A percentile compares a stretch with the other conserved stretches of the same genome.
Evolutionary conservation across 2,329 filamentous ascomycete species (phyloP).

Genomic region (Clonostachys rhizophaga): DNA sequence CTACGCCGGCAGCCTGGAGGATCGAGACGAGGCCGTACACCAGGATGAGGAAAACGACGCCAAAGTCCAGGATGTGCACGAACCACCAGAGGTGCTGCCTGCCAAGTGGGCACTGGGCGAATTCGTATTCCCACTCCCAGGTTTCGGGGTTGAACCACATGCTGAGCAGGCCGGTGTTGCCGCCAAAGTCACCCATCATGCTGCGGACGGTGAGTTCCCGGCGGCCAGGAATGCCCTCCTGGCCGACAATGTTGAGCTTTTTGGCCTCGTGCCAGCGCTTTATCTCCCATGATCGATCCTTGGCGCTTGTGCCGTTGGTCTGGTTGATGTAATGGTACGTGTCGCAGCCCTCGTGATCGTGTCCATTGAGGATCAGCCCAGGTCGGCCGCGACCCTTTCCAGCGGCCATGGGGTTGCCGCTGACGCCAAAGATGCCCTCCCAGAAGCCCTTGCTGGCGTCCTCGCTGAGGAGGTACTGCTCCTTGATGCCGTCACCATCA

Average conservation of each 20-base stretch:
- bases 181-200: conserved; percentile 98
- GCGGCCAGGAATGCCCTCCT: conserved; percentile 53
- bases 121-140: conserved; percentile 80
- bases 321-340: conserved; percentile 78
- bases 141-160: conserved; percentile 76
- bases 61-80: conserved; percentile 69
- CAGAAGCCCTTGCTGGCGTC: conserved; percentile 72
- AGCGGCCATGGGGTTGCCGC: conserved; percentile 51
- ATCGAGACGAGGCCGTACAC: conserved; percentile 14
- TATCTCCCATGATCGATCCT: conserved; percentile 44
- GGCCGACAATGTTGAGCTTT: conserved; percentile 29
- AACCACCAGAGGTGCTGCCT: conserved; percentile 94
- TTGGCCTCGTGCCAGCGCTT: conserved; percentile 40
- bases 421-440: conserved; percentile 79
- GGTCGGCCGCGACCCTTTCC: conserved; percentile 61
- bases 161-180: conserved; percentile 83
- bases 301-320: conserved; percentile 30
- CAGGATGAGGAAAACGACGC: conserved; percentile 25
- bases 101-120: conserved; percentile 72
- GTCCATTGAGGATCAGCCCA: conserved; percentile 83
- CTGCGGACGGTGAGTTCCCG: conserved; percentile 90
- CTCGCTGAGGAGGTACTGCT: conserved; percentile 85
- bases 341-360: conserved; percentile 94
- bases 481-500: conserved; percentile 65
- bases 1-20: conserved; percentile 21